Evolutionary conservation across 352 stramenopile species (phyloP).

Genomic region (Phytophthora citricola): DNA sequence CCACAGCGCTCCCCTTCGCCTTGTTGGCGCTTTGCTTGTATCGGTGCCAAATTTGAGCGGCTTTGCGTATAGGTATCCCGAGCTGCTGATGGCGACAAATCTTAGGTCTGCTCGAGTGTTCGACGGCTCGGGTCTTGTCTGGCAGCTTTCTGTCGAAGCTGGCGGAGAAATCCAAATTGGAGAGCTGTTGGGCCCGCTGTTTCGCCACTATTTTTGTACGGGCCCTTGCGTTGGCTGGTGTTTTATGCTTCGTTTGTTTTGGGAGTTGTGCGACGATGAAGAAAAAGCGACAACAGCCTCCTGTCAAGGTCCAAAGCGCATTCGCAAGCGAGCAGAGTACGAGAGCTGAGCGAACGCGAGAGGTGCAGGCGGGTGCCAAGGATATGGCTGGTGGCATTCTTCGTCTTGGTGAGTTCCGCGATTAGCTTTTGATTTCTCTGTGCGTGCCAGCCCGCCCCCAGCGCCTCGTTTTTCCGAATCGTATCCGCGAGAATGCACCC

Average conservation of each 20-base stretch:
- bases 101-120: no score
- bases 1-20: no score
- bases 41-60: conserved; percentile 7
- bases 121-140: conserved; percentile 9
- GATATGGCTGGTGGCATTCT: conserved; percentile 40
- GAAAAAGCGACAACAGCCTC: conserved; percentile 35
- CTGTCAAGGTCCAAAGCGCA: conserved; percentile 38
- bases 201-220: conserved; percentile 45
- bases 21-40: no score
- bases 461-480: conserved; percentile 12
- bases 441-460: conserved; percentile 14
- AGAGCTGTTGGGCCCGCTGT: conserved; percentile 26
- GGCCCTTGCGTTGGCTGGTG: conserved; percentile 21
- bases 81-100: no score
- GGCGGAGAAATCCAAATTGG: conserved; percentile 32
- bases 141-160: conserved; percentile 8
- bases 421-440: conserved; percentile 37
- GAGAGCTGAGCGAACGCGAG: conserved; percentile 23
- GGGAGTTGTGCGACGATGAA: conserved; percentile 43
- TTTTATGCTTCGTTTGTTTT: conserved; percentile 42
- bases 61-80: no score
- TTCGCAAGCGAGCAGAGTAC: conserved; percentile 40
- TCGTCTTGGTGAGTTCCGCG: conserved; percentile 41
- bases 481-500: conserved; percentile 38
- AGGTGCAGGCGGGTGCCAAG: conserved; percentile 21